These are phyloP conservation scores for Striga asiatica DNA, from an alignment of 257 asterid genomes.

Conservation along the genomic window DNA sequence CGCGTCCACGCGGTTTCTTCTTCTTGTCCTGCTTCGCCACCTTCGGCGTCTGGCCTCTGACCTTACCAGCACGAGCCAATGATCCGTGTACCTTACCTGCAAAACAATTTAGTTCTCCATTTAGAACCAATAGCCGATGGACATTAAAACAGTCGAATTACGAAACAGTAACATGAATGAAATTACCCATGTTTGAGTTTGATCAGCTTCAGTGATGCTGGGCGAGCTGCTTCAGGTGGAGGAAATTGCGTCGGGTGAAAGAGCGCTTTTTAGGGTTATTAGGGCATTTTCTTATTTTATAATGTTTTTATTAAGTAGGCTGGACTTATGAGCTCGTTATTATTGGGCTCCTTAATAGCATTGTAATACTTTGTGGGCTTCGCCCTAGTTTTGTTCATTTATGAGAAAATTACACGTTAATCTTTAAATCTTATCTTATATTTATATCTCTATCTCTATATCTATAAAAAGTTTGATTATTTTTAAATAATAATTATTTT, in stretches of 20 bases:
- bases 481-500: no score
- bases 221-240: no score
- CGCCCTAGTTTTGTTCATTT: neutral
- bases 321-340: neutral
- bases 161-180: neutral
- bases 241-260: no score
- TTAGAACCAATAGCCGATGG: neutral
- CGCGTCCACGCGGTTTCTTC: conserved; percentile 93
- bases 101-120: neutral
- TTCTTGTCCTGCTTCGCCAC: conserved; percentile 83
- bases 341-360: neutral
- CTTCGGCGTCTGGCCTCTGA: conserved; percentile 83
- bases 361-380: neutral
- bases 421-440: no score
- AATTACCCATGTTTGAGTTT: neutral
- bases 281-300: neutral
- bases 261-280: neutral
- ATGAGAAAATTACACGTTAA: no score
- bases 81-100: conserved; percentile 97
- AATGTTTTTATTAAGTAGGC: neutral
- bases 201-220: neutral
- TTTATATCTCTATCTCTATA: no score
- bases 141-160: neutral
- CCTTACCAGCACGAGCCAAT: conserved; percentile 93
- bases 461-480: no score